Evolutionary conservation across 1,284 basidiomycete species (phyloP), one percentile per base, ranked within the genome.

Genomic region (Moniliophthora roreri): DNA sequence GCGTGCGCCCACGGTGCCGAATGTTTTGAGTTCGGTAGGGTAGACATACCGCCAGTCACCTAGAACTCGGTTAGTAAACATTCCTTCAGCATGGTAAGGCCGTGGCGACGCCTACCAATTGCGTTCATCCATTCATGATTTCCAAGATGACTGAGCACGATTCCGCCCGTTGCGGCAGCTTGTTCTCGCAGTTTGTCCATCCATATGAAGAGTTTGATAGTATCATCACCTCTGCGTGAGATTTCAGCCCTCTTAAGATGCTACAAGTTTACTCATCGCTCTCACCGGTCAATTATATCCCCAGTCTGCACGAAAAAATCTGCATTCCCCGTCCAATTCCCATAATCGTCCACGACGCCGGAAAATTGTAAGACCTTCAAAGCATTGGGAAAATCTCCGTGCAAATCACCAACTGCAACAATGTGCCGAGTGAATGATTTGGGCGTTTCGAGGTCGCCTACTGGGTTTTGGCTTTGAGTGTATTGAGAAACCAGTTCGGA

Each of bases 101-200:
- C n/a, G n/a, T n/a, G n/a, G n/a, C n/a, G n/a, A n/a, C n/a, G n/a
- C 76, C 50, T 58, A 84, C 89, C 89, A 59, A 95, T 86, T 7
- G 82, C 84, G 62, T 95, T 95, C 93, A 95, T 95, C 79, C 82
- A 85, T 64, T 93, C 91, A 58, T 93, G 91, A 63, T 95, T 98
- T n/a, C 95, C 95, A 23, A 96, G 71, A 54, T 93, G 78, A 15
- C 81, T 85, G 24, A 95, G 66, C 10, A 98, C 79, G 8, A 76
- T 77, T 0, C 91, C 94, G 1, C 93, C 93, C 5, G 69, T 75
- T 0, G 69, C 69, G 1, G 70, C 66, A 1, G 94, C 93, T 68
- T 96, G 85, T 8, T 73, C 77, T n/a, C 94, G 82, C 11, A 98
- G 77, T 41, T 73, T 73, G 56, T 93, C 91, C 85, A 97, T 90